Conservation (phyloP, 768 basidiomycete species). For the Trametes maxima region DNA sequence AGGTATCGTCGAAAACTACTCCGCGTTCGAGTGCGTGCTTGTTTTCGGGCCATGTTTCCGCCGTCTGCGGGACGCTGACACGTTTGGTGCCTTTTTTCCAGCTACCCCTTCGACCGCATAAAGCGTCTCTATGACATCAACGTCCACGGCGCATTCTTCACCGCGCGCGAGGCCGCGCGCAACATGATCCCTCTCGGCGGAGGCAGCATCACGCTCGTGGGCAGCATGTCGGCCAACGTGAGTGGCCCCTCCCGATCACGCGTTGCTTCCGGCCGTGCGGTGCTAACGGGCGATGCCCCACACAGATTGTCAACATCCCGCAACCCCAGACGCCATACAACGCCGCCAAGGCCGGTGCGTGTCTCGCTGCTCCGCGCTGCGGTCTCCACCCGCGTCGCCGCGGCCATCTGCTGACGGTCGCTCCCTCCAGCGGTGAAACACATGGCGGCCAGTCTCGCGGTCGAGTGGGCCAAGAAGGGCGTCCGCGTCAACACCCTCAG, state of each 20-base stretch:
- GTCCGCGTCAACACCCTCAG: conserved; percentile 85
- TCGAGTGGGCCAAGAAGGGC: conserved; percentile 93
- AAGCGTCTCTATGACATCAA: conserved; percentile 89
- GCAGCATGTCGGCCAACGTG: conserved; percentile 91
- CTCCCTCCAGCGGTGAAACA: conserved; percentile 77
- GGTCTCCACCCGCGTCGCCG: background rate
- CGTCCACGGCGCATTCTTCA: conserved; percentile 92
- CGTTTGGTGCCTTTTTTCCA: conserved; percentile 29
- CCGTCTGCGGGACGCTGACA: conserved; percentile 20
- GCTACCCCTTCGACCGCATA: conserved; percentile 86
- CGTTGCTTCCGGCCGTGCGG: conserved; percentile 4
- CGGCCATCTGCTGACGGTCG: conserved; percentile 9
- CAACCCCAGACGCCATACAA: conserved; percentile 97
- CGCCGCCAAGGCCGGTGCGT: conserved; percentile 85
- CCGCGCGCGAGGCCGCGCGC: conserved; percentile 93
- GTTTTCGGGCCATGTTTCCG: background rate
- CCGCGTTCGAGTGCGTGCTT: conserved; percentile 75
- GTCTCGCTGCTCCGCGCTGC: conserved; percentile 12
- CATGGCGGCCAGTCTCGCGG: conserved; percentile 89
- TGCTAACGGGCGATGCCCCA: conserved; percentile 20
- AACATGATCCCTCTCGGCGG: conserved; percentile 83
- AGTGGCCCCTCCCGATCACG: conserved; percentile 28
- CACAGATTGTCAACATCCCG: conserved; percentile 84
- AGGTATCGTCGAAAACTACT: conserved; percentile 89
- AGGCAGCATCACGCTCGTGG: conserved; percentile 84